Conservation (phyloP, 2,329 filamentous ascomycete species). For the Rachicladosporium sp. region DNA sequence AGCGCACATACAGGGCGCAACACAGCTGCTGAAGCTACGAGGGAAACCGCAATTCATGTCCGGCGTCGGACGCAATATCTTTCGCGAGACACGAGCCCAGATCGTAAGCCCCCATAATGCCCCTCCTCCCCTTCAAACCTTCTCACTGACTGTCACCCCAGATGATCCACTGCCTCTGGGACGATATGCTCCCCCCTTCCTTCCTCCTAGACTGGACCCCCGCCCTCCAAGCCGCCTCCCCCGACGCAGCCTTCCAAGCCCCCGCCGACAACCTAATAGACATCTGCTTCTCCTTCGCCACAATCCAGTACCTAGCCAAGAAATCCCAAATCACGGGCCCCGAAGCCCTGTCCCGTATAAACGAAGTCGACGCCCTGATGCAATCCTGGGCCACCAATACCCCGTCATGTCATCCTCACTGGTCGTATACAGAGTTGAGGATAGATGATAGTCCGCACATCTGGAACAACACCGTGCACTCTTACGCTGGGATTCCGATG, state of each 20-base stretch:
- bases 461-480: slow-evolving; percentile 20
- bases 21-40: slow-evolving; percentile 23
- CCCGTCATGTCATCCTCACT: slow-evolving; percentile 8
- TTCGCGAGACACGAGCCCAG: slow-evolving; percentile 18
- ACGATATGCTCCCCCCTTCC: slow-evolving; percentile 16
- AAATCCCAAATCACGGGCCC: slow-evolving; percentile 8
- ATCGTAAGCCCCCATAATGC: slow-evolving; percentile 6
- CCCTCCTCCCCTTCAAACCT: neutral
- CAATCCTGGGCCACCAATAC: slow-evolving; percentile 17
- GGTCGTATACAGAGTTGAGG: slow-evolving; percentile 17
- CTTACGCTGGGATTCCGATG: slow-evolving; percentile 11
- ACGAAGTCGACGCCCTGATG: slow-evolving; percentile 17
- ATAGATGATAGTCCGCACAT: slow-evolving; percentile 18
- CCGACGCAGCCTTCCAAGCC: slow-evolving; percentile 4
- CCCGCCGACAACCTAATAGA: slow-evolving; percentile 14
- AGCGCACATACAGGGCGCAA: slow-evolving; percentile 26
- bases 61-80: slow-evolving; percentile 14
- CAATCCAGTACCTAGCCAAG: slow-evolving; percentile 11
- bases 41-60: slow-evolving; percentile 19
- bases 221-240: slow-evolving; percentile 11
- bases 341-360: slow-evolving; percentile 12
- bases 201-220: slow-evolving; percentile 19
- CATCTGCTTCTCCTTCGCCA: slow-evolving; percentile 16
- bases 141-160: neutral
- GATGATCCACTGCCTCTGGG: slow-evolving; percentile 20